Evolutionary conservation across 768 basidiomycete genomes (phyloP), one percentile per base, ranked within the genome.

Genomic region (Tephrocybe sp.): DNA sequence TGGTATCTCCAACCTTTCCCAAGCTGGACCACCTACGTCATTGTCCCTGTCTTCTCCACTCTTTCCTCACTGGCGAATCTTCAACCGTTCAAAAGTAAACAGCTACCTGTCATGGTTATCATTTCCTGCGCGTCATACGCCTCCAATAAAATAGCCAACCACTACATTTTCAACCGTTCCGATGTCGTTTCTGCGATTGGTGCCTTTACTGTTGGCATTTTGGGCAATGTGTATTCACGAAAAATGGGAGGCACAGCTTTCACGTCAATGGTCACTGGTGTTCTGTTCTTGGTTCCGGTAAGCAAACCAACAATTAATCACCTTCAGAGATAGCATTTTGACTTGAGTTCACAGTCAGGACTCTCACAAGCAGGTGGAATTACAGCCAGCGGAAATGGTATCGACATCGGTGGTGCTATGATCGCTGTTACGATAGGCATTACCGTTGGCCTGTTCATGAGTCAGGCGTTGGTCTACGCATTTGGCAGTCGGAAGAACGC

Each of bases 351-450:
- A 42, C 56, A 91, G 89, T 89, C 87, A 50, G 90, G 90, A 38
- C 77, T 93, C 41, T 89, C 92, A 8, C 88, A 91, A 66, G 88
- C 89, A 1, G 90, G 91, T 44, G 91, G 89, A 33, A 84, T 93
- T 57, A 84, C 87, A 4, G 87, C 87, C 3, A 85, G 86, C 56
- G 89, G 88, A 16, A 83, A 81, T 61, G 85, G 84, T 19, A 89
- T 92, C 55, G 89, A 91, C 57, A 89, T 92, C 47, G 87, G 91
- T 54, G 83, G 84, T 31, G 86, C 91, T 7, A 92, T 92, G 87
- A 89, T 90, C 53, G 80, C 85, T n/a, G 91, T 93, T 42, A 87
- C 89, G 0, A 90, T 93, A 51, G 92, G 92, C 23, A 92, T 94
- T 59, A 93, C 90, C 0, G 89, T 92, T 44, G 90, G 92, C 14